Percentiles rank a stretch among this genome's conserved stretches.
Conservation (phyloP, 2,329 filamentous ascomycete species). For the Alternaria gaisen region DNA sequence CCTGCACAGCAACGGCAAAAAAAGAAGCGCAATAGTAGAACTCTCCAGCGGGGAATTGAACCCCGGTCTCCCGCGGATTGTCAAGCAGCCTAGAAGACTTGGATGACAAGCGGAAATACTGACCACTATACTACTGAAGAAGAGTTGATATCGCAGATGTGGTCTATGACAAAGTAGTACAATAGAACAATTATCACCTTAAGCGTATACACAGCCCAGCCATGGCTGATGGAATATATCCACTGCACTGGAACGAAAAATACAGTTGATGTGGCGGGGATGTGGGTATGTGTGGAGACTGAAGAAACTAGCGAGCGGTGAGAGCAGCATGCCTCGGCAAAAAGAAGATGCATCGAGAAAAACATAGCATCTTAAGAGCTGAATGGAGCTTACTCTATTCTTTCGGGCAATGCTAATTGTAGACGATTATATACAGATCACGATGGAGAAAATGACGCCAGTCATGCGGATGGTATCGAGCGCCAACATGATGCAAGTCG, state of each 20-base stretch:
- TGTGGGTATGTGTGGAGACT: slow-evolving; percentile 1
- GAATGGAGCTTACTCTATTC: slow-evolving; percentile 2
- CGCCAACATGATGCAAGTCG: slow-evolving; percentile 16
- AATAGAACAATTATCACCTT: too few relatives aligned
- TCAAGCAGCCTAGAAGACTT: background rate
- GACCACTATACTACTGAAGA: slow-evolving; percentile 10
- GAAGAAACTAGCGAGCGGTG: slow-evolving; percentile 8
- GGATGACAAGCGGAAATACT: slow-evolving; percentile 8
- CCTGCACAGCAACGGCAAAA: background rate
- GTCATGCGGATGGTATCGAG: slow-evolving; percentile 16
- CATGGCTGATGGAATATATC: too few relatives aligned
- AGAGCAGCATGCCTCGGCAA: background rate
- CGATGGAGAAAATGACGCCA: slow-evolving; percentile 11
- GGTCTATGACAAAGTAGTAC: background rate
- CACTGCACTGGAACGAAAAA: background rate
- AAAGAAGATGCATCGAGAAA: background rate
- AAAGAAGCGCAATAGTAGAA: background rate
- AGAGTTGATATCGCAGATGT: background rate
- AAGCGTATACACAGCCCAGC: background rate
- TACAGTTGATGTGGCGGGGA: background rate
- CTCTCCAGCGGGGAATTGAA: slow-evolving; percentile 8
- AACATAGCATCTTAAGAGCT: background rate
- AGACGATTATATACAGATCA: slow-evolving; percentile 13
- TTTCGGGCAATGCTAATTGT: slow-evolving; percentile 5
- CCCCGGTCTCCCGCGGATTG: slow-evolving; percentile 2